Base-by-base conservation (phyloP, 352 stramenopile species). In the Blastocystis sp. region DNA sequence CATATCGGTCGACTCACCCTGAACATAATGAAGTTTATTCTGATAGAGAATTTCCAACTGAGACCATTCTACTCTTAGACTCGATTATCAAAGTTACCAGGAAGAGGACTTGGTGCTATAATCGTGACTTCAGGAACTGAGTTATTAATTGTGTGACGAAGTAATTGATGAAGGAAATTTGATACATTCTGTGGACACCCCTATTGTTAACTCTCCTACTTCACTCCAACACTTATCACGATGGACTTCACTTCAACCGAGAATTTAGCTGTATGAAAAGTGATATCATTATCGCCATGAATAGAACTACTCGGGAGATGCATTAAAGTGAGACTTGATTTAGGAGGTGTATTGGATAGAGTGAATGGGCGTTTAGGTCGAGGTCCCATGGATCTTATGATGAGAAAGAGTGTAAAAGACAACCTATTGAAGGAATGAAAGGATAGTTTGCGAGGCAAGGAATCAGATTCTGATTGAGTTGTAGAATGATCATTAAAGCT, bases 141-240 rank as follows among this genome's bases (percentile, higher is more conserved):
- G 13, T 33, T 81, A 27, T 81, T 81, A 22, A 81, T 35, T 0
- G 70, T 44, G 27, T 81, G 44, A 0, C 27, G 42, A 7, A 64
- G 53, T 27, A 81, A 27, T 22, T 62, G 70, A 40, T 56, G 42
- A 2, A 81, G 22, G 37, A 81, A 81, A 33, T 53, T 59, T 15
- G 35, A 44, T 11, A 60, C 53, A 40, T 81, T 81, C 42, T 81
- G 70, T 9, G 53, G 70, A 64, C 70, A 81, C 4, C 70, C 70
- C 70, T 81, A 40, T n/a, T 30, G 33, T 17, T 70, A 7, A 37
- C 4, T 4, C 15, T n/a, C 9, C 4, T n/a, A 15, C 6, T n/a
- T 7, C 15, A 70, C 24, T 17, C 60, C 13, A 19, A 79, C 70
- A 17, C 22, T 40, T 17, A 81, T 81, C 37, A 81, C 70, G 27